Evolutionary conservation across 208 protist species (phyloP).

Genomic region (Naegleria lovaniensis): DNA sequence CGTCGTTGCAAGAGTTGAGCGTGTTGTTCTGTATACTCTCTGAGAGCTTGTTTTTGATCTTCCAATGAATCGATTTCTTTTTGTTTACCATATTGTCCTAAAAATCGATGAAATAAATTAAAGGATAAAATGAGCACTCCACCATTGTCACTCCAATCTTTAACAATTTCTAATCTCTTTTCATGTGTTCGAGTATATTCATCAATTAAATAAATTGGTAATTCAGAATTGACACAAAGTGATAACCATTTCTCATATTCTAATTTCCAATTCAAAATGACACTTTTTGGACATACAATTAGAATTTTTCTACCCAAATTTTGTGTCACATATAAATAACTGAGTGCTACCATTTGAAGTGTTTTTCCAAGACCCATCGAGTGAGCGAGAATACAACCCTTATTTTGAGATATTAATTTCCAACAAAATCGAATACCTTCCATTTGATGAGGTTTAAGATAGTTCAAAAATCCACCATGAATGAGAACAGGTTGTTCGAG

Average conservation of each 20-base stretch:
- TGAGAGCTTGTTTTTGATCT: background rate
- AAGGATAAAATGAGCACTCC: slow-evolving; percentile 22
- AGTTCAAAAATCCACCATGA: background rate
- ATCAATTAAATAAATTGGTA: background rate
- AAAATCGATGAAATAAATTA: background rate
- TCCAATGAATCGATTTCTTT: background rate
- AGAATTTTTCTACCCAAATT: slow-evolving; percentile 29
- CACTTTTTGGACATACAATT: slow-evolving; percentile 32
- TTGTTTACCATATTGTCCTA: background rate
- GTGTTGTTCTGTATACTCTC: background rate
- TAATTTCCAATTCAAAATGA: slow-evolving; percentile 15
- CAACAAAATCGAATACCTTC: slow-evolving; percentile 40
- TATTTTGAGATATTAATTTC: background rate
- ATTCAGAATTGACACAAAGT: background rate
- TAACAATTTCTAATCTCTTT: slow-evolving; percentile 7
- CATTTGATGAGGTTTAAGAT: slow-evolving; percentile 38
- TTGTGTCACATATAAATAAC: slow-evolving; percentile 45
- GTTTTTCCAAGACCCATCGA: slow-evolving; percentile 43
- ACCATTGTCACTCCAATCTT: slow-evolving; percentile 21
- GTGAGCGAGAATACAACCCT: slow-evolving; percentile 39
- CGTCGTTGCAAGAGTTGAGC: background rate
- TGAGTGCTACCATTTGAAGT: slow-evolving; percentile 31
- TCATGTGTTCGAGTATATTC: background rate
- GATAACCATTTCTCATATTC: slow-evolving; percentile 22
- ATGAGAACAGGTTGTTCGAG: background rate